Percentiles rank a stretch among this genome's conserved stretches.
phyloP scores from a whole-genome alignment of 176 grass and related monocot species.

The Aegilops umbellulata region DNA sequence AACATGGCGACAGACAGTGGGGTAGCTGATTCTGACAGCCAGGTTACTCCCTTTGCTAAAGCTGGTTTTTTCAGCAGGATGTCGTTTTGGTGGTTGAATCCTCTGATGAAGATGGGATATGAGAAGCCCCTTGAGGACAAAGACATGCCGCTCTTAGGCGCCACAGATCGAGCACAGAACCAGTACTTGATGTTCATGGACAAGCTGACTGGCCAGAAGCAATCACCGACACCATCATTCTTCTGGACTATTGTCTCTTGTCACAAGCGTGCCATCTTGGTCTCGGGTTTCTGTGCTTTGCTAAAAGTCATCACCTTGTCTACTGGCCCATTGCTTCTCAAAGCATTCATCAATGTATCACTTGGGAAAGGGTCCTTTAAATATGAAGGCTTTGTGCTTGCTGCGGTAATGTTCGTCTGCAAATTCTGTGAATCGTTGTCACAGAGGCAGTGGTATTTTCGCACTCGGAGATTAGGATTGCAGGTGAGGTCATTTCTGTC shows the following conservation, averaged over 20 bases:
- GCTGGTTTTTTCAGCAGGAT: constrained; percentile 65
- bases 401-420: constrained; percentile 53
- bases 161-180: constrained; percentile 48
- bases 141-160: constrained; percentile 66
- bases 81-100: constrained; percentile 93
- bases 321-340: constrained; percentile 70
- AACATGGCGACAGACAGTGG: constrained; percentile 14
- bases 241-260: constrained; percentile 84
- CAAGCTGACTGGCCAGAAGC: constrained; percentile 39
- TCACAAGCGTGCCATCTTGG: constrained; percentile 56
- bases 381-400: constrained; percentile 66
- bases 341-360: constrained; percentile 75
- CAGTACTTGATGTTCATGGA: constrained; percentile 62
- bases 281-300: constrained; percentile 78
- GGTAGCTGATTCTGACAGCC: constrained; percentile 24
- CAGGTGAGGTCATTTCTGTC: constrained; percentile 86
- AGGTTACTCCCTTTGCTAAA: constrained; percentile 58
- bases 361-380: constrained; percentile 57
- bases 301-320: constrained; percentile 76
- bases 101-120: constrained; percentile 82
- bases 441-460: constrained; percentile 93
- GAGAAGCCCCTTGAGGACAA: constrained; percentile 81
- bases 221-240: constrained; percentile 31
- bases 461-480: constrained; percentile 72
- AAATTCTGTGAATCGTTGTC: constrained; percentile 85